Base-by-base conservation (phyloP, 1,284 basidiomycete species). In the Tylopilus sp. region DNA sequence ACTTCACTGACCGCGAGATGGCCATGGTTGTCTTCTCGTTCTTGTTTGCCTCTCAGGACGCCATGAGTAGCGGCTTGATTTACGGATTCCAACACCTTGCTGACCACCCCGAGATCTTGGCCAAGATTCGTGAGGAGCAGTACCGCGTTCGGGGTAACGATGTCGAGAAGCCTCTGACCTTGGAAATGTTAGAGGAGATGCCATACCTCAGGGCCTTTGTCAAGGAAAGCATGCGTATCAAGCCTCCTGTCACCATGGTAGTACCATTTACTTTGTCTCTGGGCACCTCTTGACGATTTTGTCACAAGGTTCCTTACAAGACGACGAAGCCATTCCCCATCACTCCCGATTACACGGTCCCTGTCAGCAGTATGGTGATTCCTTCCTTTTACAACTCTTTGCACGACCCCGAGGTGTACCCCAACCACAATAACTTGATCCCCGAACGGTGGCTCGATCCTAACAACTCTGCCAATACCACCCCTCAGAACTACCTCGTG, bases 21-120 rank as follows among this genome's bases (percentile, higher is more conserved):
- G 94, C 86, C 28, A 92, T 97, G 86, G 94, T 97, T 57, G 72
- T 97, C 35, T 84, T 99, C 63, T 93, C 90, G 18, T 99, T 99
- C 86, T 76, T 99, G 51, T 99, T 99, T 63, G 96, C 97, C 9
- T 92, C 89, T 23, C 96, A 99, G 74, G 96, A 99, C 67, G 96
- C 96, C 53, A 98, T 99, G 96, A 92, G 90, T 65, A 89, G 86
- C 54, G 92, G 92, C 46, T 74, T 95, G 56, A 92, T 95, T 63
- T 98, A 92, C 70, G 86, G 86, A 38, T 96, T 99, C 83, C 97
- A 99, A 73, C 91, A 96, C 69, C 78, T 97, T 41, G 90, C 92
- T 38, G 96, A 99, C 71, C 79, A 90, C 61, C 96, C 96, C 4
- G 89, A 95, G 23, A 74, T 97, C 49, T 74, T 97, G 58, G 84